These are phyloP conservation scores for Coprinopsis marcescibilis DNA, from an alignment of 768 basidiomycete species.

Conservation along the genomic window DNA sequence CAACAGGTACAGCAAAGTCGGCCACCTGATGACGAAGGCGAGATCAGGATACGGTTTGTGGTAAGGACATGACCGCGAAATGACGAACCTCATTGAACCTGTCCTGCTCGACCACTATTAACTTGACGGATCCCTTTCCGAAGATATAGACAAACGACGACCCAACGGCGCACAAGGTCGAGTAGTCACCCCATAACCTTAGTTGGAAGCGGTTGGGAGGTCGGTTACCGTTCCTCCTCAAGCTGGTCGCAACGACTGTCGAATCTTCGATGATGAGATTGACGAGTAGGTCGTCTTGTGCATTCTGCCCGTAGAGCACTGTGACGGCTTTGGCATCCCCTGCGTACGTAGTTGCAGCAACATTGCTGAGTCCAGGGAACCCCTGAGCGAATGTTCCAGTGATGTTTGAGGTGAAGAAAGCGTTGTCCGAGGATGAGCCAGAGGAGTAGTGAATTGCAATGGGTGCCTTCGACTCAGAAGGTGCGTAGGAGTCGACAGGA, in stretches of 20 bases:
- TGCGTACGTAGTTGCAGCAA: background rate
- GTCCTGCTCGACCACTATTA: background rate
- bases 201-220: background rate
- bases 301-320: background rate
- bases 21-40: background rate
- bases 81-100: background rate
- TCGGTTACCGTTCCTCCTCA: background rate
- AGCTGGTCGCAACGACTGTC: no score
- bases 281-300: background rate
- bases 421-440: no score
- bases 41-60: background rate
- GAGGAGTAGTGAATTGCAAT: no score
- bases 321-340: background rate
- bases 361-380: no score
- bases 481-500: no score
- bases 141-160: conserved; percentile 3
- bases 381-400: no score
- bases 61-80: background rate
- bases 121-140: background rate
- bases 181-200: conserved; percentile 3
- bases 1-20: conserved; percentile 1
- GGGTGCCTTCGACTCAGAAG: no score
- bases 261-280: background rate
- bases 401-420: no score
- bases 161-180: background rate